Percentiles rank a stretch among this genome's conserved stretches.
These are phyloP conservation scores for Mytilinidion resinicola DNA, from an alignment of 495 filamentous ascomycete species.

Conservation along the genomic window DNA sequence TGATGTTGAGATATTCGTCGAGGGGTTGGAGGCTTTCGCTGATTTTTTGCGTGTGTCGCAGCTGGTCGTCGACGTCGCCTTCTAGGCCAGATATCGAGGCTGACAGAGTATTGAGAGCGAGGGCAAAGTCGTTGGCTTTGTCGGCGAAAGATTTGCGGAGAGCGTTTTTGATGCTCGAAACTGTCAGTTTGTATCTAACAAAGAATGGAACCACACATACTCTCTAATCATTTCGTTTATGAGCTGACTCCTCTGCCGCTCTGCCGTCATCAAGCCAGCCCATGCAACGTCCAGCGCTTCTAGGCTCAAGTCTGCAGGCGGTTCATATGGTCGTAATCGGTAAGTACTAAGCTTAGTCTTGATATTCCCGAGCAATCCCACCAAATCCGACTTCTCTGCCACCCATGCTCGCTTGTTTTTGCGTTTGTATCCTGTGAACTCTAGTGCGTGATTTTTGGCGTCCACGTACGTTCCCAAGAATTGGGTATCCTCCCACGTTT, in stretches of 20 bases:
- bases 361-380: constrained; percentile 92
- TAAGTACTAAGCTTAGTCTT: constrained; percentile 97
- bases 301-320: constrained; percentile 69
- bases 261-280: constrained; percentile 66
- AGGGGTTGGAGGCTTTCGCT: constrained; percentile 77
- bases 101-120: constrained; percentile 88
- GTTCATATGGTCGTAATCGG: constrained; percentile 81
- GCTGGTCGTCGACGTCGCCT: constrained; percentile 91
- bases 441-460: constrained; percentile 74
- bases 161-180: constrained; percentile 74
- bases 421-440: constrained; percentile 82
- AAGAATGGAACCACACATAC: constrained; percentile 38
- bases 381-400: constrained; percentile 91
- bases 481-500: constrained; percentile 66
- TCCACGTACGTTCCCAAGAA: constrained; percentile 92
- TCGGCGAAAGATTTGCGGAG: constrained; percentile 90
- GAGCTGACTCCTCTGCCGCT: constrained; percentile 78
- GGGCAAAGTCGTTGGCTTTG: constrained; percentile 93
- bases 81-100: constrained; percentile 89
- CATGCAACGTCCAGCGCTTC: constrained; percentile 79
- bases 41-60: constrained; percentile 73
- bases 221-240: constrained; percentile 98
- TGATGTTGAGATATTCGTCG: constrained; percentile 77
- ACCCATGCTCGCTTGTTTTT: constrained; percentile 91
- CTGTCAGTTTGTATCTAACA: background rate